Percentiles rank a stretch among this genome's conserved stretches.
Evolutionary conservation across 2,329 filamentous ascomycete species (phyloP).

Genomic region (Neurospora sp.): DNA sequence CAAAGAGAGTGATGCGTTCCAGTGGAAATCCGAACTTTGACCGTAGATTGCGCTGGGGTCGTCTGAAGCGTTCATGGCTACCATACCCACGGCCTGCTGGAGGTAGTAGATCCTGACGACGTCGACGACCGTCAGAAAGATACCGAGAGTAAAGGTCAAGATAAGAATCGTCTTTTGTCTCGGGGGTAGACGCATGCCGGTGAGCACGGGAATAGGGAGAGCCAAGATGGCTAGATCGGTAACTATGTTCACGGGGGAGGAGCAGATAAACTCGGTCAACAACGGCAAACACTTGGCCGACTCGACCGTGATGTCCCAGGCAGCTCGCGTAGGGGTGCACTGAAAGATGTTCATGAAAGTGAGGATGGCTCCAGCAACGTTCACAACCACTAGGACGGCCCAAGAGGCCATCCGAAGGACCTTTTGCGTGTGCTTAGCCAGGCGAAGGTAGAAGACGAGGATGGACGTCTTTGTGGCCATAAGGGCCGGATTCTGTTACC

Average conservation of each 20-base stretch:
- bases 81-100: constrained; percentile 54
- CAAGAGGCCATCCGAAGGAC: constrained; percentile 77
- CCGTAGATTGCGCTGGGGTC: constrained; percentile 38
- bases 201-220: constrained; percentile 79
- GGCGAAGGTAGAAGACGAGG: constrained; percentile 76
- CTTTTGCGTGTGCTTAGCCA: constrained; percentile 67
- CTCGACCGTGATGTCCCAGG: constrained; percentile 40
- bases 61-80: constrained; percentile 26
- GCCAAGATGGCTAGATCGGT: constrained; percentile 83
- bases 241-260: constrained; percentile 83
- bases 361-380: constrained; percentile 64
- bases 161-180: constrained; percentile 85
- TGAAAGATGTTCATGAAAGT: constrained; percentile 84
- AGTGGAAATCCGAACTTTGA: constrained; percentile 44
- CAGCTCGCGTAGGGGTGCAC: constrained; percentile 64
- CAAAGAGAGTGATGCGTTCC: constrained; percentile 73
- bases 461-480: constrained; percentile 94
- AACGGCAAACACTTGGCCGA: constrained; percentile 42
- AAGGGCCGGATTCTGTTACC: constrained; percentile 66
- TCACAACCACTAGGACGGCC: constrained; percentile 66
- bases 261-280: constrained; percentile 56
- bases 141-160: constrained; percentile 74
- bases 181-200: constrained; percentile 70
- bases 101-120: constrained; percentile 85
- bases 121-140: constrained; percentile 81